Conservation (phyloP, 352 stramenopile genomes). For the Phytopythium montanum region DNA sequence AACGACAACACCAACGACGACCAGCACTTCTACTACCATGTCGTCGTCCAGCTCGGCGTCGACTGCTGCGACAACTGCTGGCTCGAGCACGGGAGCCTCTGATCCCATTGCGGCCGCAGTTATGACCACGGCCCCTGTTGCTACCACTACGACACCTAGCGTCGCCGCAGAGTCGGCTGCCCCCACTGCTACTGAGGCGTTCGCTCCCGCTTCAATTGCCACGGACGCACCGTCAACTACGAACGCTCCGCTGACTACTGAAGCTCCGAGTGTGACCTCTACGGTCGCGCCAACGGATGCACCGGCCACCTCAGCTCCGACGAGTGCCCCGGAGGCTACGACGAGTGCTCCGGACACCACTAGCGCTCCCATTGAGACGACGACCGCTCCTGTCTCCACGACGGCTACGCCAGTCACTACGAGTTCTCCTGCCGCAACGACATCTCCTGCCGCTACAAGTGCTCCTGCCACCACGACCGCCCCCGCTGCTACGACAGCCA, state of each 20-base stretch:
- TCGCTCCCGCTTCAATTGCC: not conserved
- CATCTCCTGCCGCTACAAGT: no score
- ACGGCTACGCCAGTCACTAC: no score
- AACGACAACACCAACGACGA: not conserved
- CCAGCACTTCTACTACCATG: not conserved
- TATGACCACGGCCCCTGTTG: conserved; percentile 4
- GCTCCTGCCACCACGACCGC: no score
- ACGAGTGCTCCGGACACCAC: not conserved
- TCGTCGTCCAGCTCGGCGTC: not conserved
- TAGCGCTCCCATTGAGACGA: no score
- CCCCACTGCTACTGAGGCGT: not conserved
- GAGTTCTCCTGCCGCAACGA: no score
- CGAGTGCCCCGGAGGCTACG: not conserved
- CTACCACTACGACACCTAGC: not conserved
- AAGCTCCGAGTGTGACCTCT: not conserved
- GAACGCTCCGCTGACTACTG: not conserved
- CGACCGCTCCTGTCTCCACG: no score
- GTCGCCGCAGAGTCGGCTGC: no score
- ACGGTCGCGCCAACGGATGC: not conserved
- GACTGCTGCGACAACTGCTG: not conserved
- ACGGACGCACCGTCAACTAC: conserved; percentile 1
- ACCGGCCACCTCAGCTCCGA: conserved; percentile 1
- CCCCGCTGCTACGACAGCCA: no score
- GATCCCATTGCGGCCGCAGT: not conserved
- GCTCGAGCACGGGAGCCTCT: not conserved